Evolutionary conservation across 106 monocot species (phyloP).

Genomic region (Chionographis japonica): DNA sequence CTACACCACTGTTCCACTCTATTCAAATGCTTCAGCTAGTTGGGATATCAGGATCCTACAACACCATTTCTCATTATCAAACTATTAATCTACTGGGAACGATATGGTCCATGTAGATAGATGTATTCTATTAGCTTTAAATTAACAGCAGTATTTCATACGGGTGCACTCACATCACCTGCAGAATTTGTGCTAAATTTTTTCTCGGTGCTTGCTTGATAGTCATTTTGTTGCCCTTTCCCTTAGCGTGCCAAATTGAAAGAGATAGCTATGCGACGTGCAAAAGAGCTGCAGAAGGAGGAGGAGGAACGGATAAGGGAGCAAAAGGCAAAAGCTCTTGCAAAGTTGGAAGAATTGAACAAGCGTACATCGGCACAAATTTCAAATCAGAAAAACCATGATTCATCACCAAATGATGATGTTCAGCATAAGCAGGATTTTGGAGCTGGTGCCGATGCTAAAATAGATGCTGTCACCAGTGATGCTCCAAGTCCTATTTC

Average conservation of each 20-base stretch:
- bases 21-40: no score
- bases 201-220: no score
- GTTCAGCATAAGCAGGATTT: conserved; percentile 9
- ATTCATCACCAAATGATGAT: conserved; percentile 9
- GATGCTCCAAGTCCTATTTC: not conserved
- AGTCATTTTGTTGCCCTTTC: not conserved
- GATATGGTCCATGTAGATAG: no score
- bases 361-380: conserved; percentile 37
- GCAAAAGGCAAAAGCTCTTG: conserved; percentile 92
- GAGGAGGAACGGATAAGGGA: conserved; percentile 83
- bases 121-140: no score
- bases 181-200: no score
- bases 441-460: not conserved
- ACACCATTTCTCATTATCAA: no score
- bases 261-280: conserved; percentile 71
- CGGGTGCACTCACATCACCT: no score
- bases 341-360: conserved; percentile 88
- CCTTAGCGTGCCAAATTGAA: conserved; percentile 63
- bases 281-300: conserved; percentile 62
- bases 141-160: no score
- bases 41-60: no score
- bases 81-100: no score
- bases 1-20: no score
- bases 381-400: conserved; percentile 17
- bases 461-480: not conserved